Evolutionary conservation across 371 early-diverging fungal genomes (phyloP), one percentile per base, ranked within the genome.

Genomic region (Mucor indicus): DNA sequence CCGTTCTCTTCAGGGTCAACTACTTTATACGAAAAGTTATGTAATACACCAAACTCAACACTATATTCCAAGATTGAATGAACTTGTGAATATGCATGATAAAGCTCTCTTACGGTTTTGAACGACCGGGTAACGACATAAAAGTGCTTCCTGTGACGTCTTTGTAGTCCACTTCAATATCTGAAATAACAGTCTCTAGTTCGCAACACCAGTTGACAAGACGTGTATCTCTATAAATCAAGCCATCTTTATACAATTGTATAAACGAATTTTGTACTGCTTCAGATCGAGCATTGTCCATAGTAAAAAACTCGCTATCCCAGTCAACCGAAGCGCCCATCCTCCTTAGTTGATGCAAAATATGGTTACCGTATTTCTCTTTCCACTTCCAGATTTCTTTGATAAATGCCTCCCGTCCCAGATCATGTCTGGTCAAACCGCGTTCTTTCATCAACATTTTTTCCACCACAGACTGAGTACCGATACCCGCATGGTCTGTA

Each of bases 401-500:
- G 2, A 96, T 53, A 62, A 98, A 98, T 17, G 60, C 77, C n/a
- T 89, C 89, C 38, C 96, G 72, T 3, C 91, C 91, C 22, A 94
- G 49, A 57, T 84, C 80, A 39, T 80, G 82, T 0, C 83, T 67
- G 3, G 82, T 74, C 13, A 62, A 30, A 6, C 61, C 62, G 37
- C 60, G 56, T 46, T 89, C 84, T 42, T 81, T 82, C 79, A 78
- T 79, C 40, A 97, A 55, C 55, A 86, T 79, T 67, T 92, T 93
- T 64, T 96, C 96, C 4, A 99, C 96, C 10, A 99, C 95, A 1
- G 90, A 82, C 61, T 99, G 98, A 0, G 96, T 96, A 13, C 95
- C 92, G 54, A 99, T 99, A 39, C 99, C 98, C 15, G 99, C 99
- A 67, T 99, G 99, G 61, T 99, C 99, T 52, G 89, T 90, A 12